A percentile compares a stretch with the other conserved stretches of the same genome.
These are phyloP conservation scores for Tetracladium setigerum DNA, from an alignment of 495 filamentous ascomycete genomes.

Conservation along the genomic window DNA sequence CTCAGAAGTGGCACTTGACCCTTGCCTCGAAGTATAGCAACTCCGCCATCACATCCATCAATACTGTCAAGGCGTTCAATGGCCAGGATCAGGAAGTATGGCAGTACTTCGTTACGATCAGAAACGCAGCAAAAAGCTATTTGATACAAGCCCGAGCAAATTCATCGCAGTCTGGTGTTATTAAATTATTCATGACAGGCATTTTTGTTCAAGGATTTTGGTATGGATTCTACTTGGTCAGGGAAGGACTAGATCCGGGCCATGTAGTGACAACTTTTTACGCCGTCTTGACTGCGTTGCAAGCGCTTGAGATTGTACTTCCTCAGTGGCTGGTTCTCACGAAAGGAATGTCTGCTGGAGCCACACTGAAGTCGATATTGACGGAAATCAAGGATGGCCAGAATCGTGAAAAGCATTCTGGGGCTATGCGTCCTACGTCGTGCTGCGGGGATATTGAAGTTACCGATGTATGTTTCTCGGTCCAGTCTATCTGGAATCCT, in stretches of 20 bases:
- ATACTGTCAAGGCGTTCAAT: slow-evolving; percentile 84
- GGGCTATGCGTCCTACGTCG: slow-evolving; percentile 21
- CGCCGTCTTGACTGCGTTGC: slow-evolving; percentile 65
- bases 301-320: slow-evolving; percentile 63
- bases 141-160: slow-evolving; percentile 57
- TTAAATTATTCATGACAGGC: slow-evolving; percentile 63
- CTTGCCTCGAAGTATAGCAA: slow-evolving; percentile 65
- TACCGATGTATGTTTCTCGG: slow-evolving; percentile 47
- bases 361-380: slow-evolving; percentile 45
- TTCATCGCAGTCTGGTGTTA: slow-evolving; percentile 61
- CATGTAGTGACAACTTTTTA: slow-evolving; percentile 81
- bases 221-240: slow-evolving; percentile 67
- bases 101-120: slow-evolving; percentile 53
- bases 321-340: slow-evolving; percentile 68
- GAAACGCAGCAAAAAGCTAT: slow-evolving; percentile 55
- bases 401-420: slow-evolving; percentile 10
- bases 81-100: slow-evolving; percentile 61
- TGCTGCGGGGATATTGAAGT: slow-evolving; percentile 65
- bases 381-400: slow-evolving; percentile 13
- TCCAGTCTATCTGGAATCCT: not conserved
- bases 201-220: slow-evolving; percentile 93
- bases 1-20: slow-evolving; percentile 60
- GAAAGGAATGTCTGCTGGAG: slow-evolving; percentile 72
- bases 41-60: slow-evolving; percentile 64
- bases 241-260: slow-evolving; percentile 46